Conservation (phyloP, 441 rosid genomes). For the Syzygium syzygioides region DNA sequence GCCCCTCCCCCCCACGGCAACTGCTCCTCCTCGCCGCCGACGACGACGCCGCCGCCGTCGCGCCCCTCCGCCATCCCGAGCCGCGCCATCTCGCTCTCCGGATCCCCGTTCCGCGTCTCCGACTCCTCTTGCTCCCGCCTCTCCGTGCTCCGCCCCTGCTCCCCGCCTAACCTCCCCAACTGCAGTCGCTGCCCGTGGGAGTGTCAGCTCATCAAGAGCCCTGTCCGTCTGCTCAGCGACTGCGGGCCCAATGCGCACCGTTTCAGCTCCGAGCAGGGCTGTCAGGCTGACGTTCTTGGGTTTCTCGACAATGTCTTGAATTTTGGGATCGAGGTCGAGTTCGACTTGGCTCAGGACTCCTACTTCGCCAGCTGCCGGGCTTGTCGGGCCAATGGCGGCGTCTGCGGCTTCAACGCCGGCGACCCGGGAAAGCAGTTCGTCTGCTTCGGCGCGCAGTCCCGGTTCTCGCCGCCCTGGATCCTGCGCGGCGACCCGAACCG, state of each 20-base stretch:
- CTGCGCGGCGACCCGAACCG: constrained; percentile 23
- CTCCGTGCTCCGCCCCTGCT: constrained; percentile 55
- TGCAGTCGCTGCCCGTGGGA: constrained; percentile 60
- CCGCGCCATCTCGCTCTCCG: constrained; percentile 50
- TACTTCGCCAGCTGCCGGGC: constrained; percentile 52
- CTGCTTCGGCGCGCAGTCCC: constrained; percentile 38
- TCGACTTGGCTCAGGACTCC: constrained; percentile 54
- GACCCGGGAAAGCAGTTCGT: constrained; percentile 45
- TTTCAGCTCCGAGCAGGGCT: constrained; percentile 44
- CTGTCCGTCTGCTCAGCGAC: constrained; percentile 25
- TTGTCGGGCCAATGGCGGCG: constrained; percentile 40
- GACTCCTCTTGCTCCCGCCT: constrained; percentile 76
- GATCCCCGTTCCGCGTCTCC: constrained; percentile 64
- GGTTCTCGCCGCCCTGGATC: constrained; percentile 28
- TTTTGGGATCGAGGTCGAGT: constrained; percentile 60
- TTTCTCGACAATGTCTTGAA: constrained; percentile 38
- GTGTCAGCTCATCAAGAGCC: constrained; percentile 51
- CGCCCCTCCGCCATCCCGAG: constrained; percentile 28
- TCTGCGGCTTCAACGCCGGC: constrained; percentile 70
- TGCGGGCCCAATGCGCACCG: constrained; percentile 33
- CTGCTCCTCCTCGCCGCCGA: constrained; percentile 16
- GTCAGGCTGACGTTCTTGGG: constrained; percentile 52
- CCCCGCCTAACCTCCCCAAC: constrained; percentile 40
- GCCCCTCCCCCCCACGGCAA: not conserved
- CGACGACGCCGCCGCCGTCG: not conserved